Base-by-base conservation (phyloP, 331 rosid species). In the Ulmus americana region DNA sequence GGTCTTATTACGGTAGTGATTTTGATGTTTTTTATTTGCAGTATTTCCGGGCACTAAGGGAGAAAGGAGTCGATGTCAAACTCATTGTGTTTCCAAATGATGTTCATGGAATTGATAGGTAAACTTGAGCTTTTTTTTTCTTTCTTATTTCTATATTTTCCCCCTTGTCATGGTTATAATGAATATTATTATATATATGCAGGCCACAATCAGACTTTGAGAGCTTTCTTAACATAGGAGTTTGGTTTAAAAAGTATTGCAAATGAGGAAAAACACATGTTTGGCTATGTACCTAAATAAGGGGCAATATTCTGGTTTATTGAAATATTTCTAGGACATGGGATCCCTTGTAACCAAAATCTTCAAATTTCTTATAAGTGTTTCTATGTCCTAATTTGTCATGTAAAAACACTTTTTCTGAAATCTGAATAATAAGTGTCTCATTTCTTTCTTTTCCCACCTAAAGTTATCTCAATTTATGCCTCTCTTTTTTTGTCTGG, bases 121-220 rank as follows among this genome's bases (percentile, higher is more conserved):
- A 75, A 59, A 72, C 11, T 10, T 14, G 63, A 63, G 45, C 61
- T 13, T 59, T 68, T 0, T 0, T 61, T 46, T 49, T 20, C 39
- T 62, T 18, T 61, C 70, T 16, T 10, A 13, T 39, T 58, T 45
- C 35, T 1, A 22, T 22, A 2, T 22, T 22, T 22, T 2, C 35
- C 35, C 35, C 35, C 35, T 28, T 48, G 16, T 43, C 40, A 35
- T 62, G 39, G 41, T 11, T 74, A 52, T 77, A 67, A 47, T 69
- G 44, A 35, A 43, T 35, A 52, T 44, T 45, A 39, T 46, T 59
- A 12, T 43, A n/a, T 58, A 35, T 42, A 12, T 76, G 52, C 84
- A 89, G 98, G 79, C 98, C 98, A 8, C 97, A 85, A 81, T 83
- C 98, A 0, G 95, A 87, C 76, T 92, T 82, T n/a, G 98, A 92